A percentile compares a stretch with the other conserved stretches of the same genome.
These are phyloP conservation scores for Amanita exitialis DNA, from an alignment of 768 basidiomycete species.

Conservation along the genomic window DNA sequence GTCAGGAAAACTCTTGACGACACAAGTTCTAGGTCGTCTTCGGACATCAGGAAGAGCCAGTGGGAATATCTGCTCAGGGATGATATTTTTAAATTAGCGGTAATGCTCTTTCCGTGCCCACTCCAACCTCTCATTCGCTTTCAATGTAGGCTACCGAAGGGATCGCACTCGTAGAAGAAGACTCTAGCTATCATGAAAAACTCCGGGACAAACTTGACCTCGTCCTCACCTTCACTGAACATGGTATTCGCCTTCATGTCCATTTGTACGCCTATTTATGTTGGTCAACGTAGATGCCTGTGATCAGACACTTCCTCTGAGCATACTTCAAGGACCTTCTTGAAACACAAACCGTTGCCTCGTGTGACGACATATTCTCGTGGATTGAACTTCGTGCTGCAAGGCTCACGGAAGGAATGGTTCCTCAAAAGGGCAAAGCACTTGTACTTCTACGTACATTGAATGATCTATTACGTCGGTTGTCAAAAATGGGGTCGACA, in stretches of 20 bases:
- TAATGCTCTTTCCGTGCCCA: conserved; percentile 23
- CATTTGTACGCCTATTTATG: not conserved
- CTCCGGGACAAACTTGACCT: conserved; percentile 61
- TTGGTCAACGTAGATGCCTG: conserved; percentile 47
- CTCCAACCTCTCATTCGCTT: not conserved
- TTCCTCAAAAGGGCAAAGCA: conserved; percentile 83
- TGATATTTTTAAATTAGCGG: conserved; percentile 65
- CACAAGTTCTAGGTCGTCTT: conserved; percentile 28
- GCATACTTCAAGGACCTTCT: conserved; percentile 71
- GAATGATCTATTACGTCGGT: conserved; percentile 77
- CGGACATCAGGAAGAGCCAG: conserved; percentile 55
- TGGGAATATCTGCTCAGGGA: conserved; percentile 71
- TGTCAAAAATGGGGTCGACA: conserved; percentile 79
- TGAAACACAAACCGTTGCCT: conserved; percentile 76
- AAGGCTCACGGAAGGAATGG: conserved; percentile 67
- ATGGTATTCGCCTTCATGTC: conserved; percentile 34
- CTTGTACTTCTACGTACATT: conserved; percentile 75
- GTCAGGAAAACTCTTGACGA: conserved; percentile 36
- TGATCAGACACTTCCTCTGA: conserved; percentile 65
- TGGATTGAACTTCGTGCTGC: conserved; percentile 74
- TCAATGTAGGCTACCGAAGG: conserved; percentile 57
- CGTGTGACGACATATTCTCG: conserved; percentile 80
- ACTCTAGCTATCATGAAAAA: conserved; percentile 49
- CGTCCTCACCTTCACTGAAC: conserved; percentile 66
- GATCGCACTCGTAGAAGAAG: conserved; percentile 40